Evolutionary conservation across 1,139 yeast species (phyloP), one percentile per base, ranked within the genome.

Genomic region (Eremothecium cymbalariae): DNA sequence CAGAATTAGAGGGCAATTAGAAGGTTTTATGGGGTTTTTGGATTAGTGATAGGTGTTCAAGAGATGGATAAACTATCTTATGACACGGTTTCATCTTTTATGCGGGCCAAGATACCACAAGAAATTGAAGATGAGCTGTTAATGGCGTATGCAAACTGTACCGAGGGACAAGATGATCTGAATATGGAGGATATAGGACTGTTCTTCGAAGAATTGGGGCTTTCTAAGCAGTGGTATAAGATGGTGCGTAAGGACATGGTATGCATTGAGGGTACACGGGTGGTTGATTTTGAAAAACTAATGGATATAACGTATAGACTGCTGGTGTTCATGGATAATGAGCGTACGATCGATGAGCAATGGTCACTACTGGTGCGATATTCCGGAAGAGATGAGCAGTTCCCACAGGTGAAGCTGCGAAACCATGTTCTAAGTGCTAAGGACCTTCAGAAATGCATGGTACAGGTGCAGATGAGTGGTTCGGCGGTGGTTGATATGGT

Each of bases 281-380:
- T 68, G 5, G 57, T 71, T 8, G 75, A 69, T 45, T 67, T 69
- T 40, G 73, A 68, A 28, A 62, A 60, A 37, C 50, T 68, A 35
- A 37, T 69, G 21, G 49, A 52, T 22, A 48, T 50, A 30, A 65
- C 69, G 2, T 65, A 60, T 31, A 59, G 65, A 19, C 43, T 69
- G 34, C 40, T 69, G 24, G 47, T 62, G 9, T 54, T 67, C 31
- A 57, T 66, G 47, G 53, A 66, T 22, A 61, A 64, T 35, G 48
- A 49, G 8, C 37, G 39, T 2, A 28, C 43, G 2, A 59, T 70
- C 3, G 61, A 62, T 32, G 52, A 56, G 4, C 50, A 59, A 18
- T 70, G 76, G 76, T 38, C 41, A 4, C 39, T 66, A 33, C 34
- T 68, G 7, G 39, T 62, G 20, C 41, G 42, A 8, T 48, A 42